phyloP scores from a whole-genome alignment of 1,139 yeast genomes.

The Suhomyces bolitotheri region DNA sequence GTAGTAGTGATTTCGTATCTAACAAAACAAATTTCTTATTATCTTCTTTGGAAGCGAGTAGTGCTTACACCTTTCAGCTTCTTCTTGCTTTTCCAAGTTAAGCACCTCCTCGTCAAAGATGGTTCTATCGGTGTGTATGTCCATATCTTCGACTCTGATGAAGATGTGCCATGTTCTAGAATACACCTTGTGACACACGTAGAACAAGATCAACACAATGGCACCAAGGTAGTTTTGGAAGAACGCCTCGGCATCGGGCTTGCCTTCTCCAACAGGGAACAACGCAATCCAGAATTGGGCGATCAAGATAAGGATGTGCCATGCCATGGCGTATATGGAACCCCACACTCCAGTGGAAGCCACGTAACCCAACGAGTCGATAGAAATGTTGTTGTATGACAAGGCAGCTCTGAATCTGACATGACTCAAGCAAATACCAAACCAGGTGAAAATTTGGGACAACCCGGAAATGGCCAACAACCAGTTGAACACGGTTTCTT shows the following conservation, averaged over 20 bases:
- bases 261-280: slow-evolving; percentile 34
- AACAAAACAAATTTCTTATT: too few species aligned
- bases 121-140: slow-evolving; percentile 35
- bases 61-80: slow-evolving; percentile 26
- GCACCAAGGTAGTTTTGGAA: slow-evolving; percentile 43
- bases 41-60: slow-evolving; percentile 30
- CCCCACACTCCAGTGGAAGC: slow-evolving; percentile 46
- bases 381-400: slow-evolving; percentile 34
- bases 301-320: slow-evolving; percentile 38
- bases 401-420: slow-evolving; percentile 46
- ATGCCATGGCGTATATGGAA: slow-evolving; percentile 36
- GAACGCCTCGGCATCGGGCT: slow-evolving; percentile 32
- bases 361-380: slow-evolving; percentile 40
- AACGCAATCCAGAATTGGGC: slow-evolving; percentile 48
- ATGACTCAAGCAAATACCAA: slow-evolving; percentile 43
- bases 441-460: slow-evolving; percentile 46
- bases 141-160: slow-evolving; percentile 36
- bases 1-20: too few species aligned
- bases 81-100: slow-evolving; percentile 39
- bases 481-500: slow-evolving; percentile 46
- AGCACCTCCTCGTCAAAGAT: slow-evolving; percentile 41
- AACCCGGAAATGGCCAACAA: slow-evolving; percentile 46
- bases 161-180: slow-evolving; percentile 34
- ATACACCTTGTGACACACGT: slow-evolving; percentile 37
- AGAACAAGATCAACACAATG: slow-evolving; percentile 35